A percentile compares a stretch with the other conserved stretches of the same genome.
Conservation (phyloP, 2,329 filamentous ascomycete genomes). For the Cadophora luteo-olivacea region DNA sequence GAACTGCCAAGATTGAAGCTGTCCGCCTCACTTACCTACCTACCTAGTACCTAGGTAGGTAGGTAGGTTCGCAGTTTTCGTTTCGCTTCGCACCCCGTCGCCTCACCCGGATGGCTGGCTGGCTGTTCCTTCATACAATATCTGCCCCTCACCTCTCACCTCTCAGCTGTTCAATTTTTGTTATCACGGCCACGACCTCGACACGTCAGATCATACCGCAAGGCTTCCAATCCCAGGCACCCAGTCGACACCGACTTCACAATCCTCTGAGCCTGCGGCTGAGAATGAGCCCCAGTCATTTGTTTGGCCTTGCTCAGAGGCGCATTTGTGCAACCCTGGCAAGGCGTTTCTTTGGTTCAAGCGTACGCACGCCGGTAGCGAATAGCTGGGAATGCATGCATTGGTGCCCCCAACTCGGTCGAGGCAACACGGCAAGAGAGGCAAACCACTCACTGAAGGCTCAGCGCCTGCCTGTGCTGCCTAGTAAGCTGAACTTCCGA, state of each 20-base stretch:
- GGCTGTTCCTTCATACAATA: background rate
- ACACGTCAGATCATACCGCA: constrained; percentile 4
- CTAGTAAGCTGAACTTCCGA: constrained; percentile 4
- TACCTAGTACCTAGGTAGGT: too few relatives aligned
- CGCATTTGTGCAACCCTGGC: constrained; percentile 16
- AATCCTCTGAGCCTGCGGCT: constrained; percentile 13
- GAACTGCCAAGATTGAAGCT: background rate
- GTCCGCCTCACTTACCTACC: constrained; percentile 5
- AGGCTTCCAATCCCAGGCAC: constrained; percentile 3
- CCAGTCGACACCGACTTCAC: background rate
- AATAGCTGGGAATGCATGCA: background rate
- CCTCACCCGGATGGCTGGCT: background rate
- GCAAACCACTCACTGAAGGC: constrained; percentile 16
- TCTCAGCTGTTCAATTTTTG: background rate
- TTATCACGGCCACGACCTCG: too few relatives aligned
- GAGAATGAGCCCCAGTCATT: constrained; percentile 10
- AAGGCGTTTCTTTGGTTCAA: constrained; percentile 17
- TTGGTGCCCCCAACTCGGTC: constrained; percentile 14
- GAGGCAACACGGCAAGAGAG: constrained; percentile 22
- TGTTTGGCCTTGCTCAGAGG: constrained; percentile 9
- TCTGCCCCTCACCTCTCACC: background rate
- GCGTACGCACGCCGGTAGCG: constrained; percentile 13
- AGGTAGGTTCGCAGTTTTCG: background rate
- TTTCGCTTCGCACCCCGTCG: background rate
- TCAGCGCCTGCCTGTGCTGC: constrained; percentile 7